These are phyloP conservation scores for Cladosporium sp. DNA, from an alignment of 2,329 filamentous ascomycete species.

Conservation along the genomic window DNA sequence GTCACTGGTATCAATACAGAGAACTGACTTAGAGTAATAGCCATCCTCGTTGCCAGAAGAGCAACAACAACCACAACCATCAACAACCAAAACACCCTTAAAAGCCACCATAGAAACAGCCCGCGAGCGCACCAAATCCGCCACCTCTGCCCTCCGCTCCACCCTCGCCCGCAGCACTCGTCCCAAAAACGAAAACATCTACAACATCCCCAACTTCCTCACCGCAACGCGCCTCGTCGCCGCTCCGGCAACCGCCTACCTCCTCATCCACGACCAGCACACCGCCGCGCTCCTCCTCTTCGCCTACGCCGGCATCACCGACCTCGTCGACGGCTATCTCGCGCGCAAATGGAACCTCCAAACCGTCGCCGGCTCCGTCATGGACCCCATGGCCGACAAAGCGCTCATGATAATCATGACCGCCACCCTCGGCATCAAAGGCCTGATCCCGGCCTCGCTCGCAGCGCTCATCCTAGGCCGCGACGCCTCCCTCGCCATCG, in stretches of 20 bases:
- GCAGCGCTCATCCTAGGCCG: constrained; percentile 87
- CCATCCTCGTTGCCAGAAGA: neutral
- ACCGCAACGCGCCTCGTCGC: constrained; percentile 82
- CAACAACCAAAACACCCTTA: constrained; percentile 25
- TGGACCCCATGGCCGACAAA: constrained; percentile 98
- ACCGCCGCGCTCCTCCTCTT: constrained; percentile 81
- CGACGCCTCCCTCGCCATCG: constrained; percentile 77
- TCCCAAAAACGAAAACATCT: constrained; percentile 75
- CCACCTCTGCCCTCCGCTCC: constrained; percentile 34
- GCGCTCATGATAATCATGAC: constrained; percentile 91
- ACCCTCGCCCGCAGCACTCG: constrained; percentile 42
- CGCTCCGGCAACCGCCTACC: constrained; percentile 83
- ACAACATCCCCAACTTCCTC: constrained; percentile 91
- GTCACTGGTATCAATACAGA: neutral
- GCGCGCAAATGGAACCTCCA: constrained; percentile 83
- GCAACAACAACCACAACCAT: neutral
- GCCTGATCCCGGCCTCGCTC: constrained; percentile 84
- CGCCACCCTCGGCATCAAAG: constrained; percentile 79
- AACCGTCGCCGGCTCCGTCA: constrained; percentile 91
- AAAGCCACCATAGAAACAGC: constrained; percentile 29
- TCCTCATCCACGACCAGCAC: constrained; percentile 81
- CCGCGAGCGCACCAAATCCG: constrained; percentile 32
- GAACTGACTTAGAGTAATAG: neutral
- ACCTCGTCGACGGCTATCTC: constrained; percentile 91
- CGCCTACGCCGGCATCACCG: constrained; percentile 85